Conservation (phyloP, 371 early-diverging fungal species). For the Mortierella sp. region DNA sequence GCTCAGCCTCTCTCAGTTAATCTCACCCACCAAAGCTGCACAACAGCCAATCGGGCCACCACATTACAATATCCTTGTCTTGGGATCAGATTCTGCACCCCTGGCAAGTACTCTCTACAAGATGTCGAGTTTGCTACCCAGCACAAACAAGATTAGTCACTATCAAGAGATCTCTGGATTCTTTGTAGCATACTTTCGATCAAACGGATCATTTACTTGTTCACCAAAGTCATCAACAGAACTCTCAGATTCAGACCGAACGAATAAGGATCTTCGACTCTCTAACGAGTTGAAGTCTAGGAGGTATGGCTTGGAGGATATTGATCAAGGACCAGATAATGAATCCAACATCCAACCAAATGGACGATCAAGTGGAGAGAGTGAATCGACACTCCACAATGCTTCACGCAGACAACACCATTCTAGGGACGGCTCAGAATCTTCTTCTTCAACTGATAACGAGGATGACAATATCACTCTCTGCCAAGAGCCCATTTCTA, state of each 20-base stretch:
- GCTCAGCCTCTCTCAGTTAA: constrained; percentile 40
- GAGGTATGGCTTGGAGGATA: background rate
- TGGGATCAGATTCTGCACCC: constrained; percentile 54
- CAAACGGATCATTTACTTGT: constrained; percentile 32
- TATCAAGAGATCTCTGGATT: constrained; percentile 58
- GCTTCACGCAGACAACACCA: background rate
- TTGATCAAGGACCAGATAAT: background rate
- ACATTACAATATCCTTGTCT: constrained; percentile 52
- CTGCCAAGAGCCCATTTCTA: constrained; percentile 8
- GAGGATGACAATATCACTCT: constrained; percentile 4
- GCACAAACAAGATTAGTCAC: constrained; percentile 40
- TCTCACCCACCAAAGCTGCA: constrained; percentile 18
- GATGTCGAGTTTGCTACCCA: constrained; percentile 48
- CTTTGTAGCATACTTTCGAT: constrained; percentile 53
- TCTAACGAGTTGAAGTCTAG: background rate
- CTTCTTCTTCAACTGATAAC: background rate
- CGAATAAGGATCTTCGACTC: background rate
- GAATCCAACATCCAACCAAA: background rate
- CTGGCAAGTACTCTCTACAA: constrained; percentile 54
- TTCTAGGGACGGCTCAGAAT: background rate
- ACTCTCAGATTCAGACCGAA: background rate
- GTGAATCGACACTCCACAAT: background rate
- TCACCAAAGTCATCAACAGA: constrained; percentile 12
- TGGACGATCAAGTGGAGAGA: constrained; percentile 1
- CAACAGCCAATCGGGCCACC: constrained; percentile 22